Conservation (phyloP, 768 basidiomycete species). For the Suillus cothurnatus region DNA sequence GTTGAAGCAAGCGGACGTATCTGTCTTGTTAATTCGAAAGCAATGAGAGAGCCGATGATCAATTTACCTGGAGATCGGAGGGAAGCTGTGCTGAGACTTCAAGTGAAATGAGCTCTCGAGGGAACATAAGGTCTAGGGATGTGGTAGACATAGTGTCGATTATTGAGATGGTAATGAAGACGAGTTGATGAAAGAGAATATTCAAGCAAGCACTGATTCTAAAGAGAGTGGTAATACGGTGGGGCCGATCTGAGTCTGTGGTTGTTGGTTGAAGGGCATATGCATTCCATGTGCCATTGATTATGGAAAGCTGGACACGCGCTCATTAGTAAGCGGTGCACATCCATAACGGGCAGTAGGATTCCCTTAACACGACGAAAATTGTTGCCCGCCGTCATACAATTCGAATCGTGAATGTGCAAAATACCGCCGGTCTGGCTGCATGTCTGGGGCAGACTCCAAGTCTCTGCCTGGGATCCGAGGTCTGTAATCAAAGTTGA, state of each 20-base stretch:
- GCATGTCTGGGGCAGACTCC: too few relatives aligned
- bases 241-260: neutral
- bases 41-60: conserved; percentile 12
- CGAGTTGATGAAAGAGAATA: conserved; percentile 11
- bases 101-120: conserved; percentile 66
- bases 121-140: conserved; percentile 77
- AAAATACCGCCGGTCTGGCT: too few relatives aligned
- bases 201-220: conserved; percentile 6
- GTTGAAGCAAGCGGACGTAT: conserved; percentile 87
- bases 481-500: too few relatives aligned
- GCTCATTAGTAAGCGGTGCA: too few relatives aligned
- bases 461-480: too few relatives aligned
- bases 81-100: conserved; percentile 64
- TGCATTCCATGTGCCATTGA: too few relatives aligned
- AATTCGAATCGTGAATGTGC: too few relatives aligned
- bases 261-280: conserved; percentile 10
- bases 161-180: neutral
- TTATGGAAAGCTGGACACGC: too few relatives aligned
- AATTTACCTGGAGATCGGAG: conserved; percentile 65
- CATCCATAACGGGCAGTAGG: too few relatives aligned
- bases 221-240: conserved; percentile 11
- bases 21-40: conserved; percentile 40
- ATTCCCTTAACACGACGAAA: too few relatives aligned
- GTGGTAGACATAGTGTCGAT: conserved; percentile 23
- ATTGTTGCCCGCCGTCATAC: too few relatives aligned